Percentiles rank a stretch among this genome's conserved stretches.
phyloP scores from a whole-genome alignment of 2,329 filamentous ascomycete species.

The Aspergillus thermomutatus region DNA sequence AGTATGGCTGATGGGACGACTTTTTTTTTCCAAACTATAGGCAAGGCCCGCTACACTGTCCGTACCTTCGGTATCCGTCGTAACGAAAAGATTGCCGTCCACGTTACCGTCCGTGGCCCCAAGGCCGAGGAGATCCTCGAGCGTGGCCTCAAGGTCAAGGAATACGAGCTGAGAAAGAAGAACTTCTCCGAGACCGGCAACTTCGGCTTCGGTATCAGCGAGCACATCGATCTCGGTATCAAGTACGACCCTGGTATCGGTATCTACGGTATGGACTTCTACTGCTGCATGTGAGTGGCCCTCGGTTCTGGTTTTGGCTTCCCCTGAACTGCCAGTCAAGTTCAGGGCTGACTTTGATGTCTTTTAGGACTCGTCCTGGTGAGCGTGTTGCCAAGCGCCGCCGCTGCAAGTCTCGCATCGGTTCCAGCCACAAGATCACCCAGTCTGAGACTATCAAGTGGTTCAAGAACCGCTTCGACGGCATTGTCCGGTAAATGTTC shows the following conservation, averaged over 20 bases:
- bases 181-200: slow-evolving; percentile 99
- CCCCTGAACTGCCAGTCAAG: slow-evolving; percentile 26
- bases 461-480: slow-evolving; percentile 96
- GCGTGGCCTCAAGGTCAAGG: slow-evolving; percentile 99
- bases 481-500: slow-evolving; percentile 87
- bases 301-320: background rate
- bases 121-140: slow-evolving; percentile 99
- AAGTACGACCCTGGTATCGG: slow-evolving; percentile 98
- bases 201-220: slow-evolving; percentile 99
- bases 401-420: slow-evolving; percentile 82
- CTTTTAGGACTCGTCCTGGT: slow-evolving; percentile 79
- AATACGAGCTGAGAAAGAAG: slow-evolving; percentile 98
- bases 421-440: slow-evolving; percentile 87
- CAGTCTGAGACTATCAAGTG: slow-evolving; percentile 95
- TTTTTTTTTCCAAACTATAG: slow-evolving; percentile 44
- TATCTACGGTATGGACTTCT: slow-evolving; percentile 99
- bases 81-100: slow-evolving; percentile 99
- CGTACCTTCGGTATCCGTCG: slow-evolving; percentile 99
- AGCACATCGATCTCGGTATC: slow-evolving; percentile 99
- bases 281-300: slow-evolving; percentile 88
- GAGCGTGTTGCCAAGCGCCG: slow-evolving; percentile 96
- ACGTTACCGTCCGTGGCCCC: slow-evolving; percentile 98
- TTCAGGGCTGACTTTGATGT: background rate
- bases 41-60: slow-evolving; percentile 99
- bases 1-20: slow-evolving; percentile 16